Evolutionary conservation across 192 early-diverging fungal species (phyloP).

Genomic region (Bifiguratus adelaidae): DNA sequence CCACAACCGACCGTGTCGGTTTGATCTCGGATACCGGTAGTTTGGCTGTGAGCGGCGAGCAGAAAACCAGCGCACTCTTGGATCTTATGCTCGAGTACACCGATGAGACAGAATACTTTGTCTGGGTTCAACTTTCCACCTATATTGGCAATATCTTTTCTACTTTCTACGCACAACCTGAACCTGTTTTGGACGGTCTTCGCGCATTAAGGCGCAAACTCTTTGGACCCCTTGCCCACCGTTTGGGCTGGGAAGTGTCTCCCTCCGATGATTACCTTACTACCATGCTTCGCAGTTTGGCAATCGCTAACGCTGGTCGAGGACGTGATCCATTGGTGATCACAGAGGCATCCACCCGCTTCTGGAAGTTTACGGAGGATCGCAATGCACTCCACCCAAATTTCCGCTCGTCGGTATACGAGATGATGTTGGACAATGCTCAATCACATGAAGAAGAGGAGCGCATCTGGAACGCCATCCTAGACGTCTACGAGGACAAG

Average conservation of each 20-base stretch:
- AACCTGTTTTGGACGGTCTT: slow-evolving; percentile 48
- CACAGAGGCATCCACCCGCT: slow-evolving; percentile 56
- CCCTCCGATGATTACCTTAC: slow-evolving; percentile 63
- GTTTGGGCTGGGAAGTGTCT: slow-evolving; percentile 70
- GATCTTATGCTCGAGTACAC: slow-evolving; percentile 60
- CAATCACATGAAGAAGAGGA: slow-evolving; percentile 38
- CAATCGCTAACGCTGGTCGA: slow-evolving; percentile 57
- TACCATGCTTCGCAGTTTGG: slow-evolving; percentile 64
- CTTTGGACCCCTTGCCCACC: slow-evolving; percentile 60
- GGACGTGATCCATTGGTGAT: slow-evolving; percentile 54
- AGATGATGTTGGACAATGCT: slow-evolving; percentile 52
- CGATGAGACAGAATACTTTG: slow-evolving; percentile 73
- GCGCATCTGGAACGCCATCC: slow-evolving; percentile 37
- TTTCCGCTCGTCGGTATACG: slow-evolving; percentile 60
- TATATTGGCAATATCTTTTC: slow-evolving; percentile 44
- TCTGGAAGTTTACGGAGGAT: slow-evolving; percentile 53
- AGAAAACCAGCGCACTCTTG: slow-evolving; percentile 63
- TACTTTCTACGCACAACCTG: slow-evolving; percentile 58
- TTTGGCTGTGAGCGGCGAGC: slow-evolving; percentile 67
- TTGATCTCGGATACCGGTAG: slow-evolving; percentile 76
- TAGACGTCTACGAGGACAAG: slow-evolving; percentile 48
- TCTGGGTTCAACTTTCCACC: slow-evolving; percentile 54
- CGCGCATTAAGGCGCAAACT: slow-evolving; percentile 55
- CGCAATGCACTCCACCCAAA: slow-evolving; percentile 64
- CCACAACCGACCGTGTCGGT: slow-evolving; percentile 66